Conservation (phyloP, 768 basidiomycete genomes). For the Boletus eberwhitei region DNA sequence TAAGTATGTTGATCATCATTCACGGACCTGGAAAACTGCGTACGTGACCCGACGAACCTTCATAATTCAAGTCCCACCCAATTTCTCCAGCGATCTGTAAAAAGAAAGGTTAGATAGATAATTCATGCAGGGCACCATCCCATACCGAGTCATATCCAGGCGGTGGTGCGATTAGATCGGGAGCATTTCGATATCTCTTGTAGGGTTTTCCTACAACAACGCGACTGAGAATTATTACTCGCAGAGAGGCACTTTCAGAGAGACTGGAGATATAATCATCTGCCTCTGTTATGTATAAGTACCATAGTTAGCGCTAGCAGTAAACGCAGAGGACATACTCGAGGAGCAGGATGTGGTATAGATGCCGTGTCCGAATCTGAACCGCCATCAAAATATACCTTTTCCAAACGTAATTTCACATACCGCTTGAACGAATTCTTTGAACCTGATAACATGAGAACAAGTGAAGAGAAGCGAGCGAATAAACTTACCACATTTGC, state of each 20-base stretch:
- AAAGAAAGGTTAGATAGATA: background rate
- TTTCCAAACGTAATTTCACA: background rate
- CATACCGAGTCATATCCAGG: conserved; percentile 59
- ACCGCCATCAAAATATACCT: background rate
- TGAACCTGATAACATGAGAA: conserved; percentile 36
- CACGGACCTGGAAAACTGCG: background rate
- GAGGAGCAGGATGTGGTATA: conserved; percentile 67
- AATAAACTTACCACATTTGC: conserved; percentile 48
- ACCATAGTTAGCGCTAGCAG: background rate
- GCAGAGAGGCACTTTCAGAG: conserved; percentile 39
- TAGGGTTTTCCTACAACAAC: conserved; percentile 63
- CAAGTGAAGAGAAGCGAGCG: background rate
- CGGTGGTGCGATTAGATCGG: conserved; percentile 48
- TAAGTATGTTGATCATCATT: conserved; percentile 7
- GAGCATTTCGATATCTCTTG: conserved; percentile 47
- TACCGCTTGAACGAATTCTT: conserved; percentile 56
- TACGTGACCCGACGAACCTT: conserved; percentile 27
- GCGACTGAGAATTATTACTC: conserved; percentile 54
- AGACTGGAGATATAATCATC: conserved; percentile 57
- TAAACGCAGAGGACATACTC: conserved; percentile 38
- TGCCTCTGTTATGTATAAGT: conserved; percentile 45
- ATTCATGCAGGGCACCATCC: conserved; percentile 3
- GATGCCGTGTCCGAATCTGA: conserved; percentile 66
- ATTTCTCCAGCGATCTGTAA: conserved; percentile 57
- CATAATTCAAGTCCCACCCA: conserved; percentile 64